A percentile compares a stretch with the other conserved stretches of the same genome.
phyloP scores from a whole-genome alignment of 148 eudicot species.

The Pouteria glomerata region DNA sequence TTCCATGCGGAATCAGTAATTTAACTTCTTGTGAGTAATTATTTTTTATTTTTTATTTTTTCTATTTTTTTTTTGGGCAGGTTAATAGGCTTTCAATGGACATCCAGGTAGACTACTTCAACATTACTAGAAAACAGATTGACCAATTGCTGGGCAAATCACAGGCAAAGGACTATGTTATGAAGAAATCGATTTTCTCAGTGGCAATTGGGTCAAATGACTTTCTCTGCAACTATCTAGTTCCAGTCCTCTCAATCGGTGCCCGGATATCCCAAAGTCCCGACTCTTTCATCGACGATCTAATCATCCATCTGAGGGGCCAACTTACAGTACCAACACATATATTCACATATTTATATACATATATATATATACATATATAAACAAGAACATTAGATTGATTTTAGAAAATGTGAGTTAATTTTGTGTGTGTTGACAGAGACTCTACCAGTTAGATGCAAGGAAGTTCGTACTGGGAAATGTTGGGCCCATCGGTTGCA shows the following conservation, averaged over 20 bases:
- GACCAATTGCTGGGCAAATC: slow-evolving; percentile 66
- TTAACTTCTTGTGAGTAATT: too few relatives aligned
- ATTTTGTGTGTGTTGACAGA: slow-evolving; percentile 50
- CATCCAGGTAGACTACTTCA: slow-evolving; percentile 86
- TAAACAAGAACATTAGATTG: too few relatives aligned
- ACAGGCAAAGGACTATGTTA: slow-evolving; percentile 54
- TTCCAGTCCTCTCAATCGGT: slow-evolving; percentile 74
- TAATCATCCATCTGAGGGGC: slow-evolving; percentile 53
- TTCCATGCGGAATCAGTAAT: too few relatives aligned
- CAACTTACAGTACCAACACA: slow-evolving; percentile 61
- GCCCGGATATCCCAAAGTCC: slow-evolving; percentile 72
- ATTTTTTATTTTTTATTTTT: too few relatives aligned
- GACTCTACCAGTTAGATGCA: slow-evolving; percentile 75
- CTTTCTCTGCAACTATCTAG: slow-evolving; percentile 84
- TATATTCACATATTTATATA: too few relatives aligned
- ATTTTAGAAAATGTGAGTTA: too few relatives aligned
- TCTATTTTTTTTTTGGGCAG: too few relatives aligned
- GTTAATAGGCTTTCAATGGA: slow-evolving; percentile 94
- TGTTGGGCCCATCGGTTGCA: slow-evolving; percentile 95
- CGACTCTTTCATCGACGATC: slow-evolving; percentile 67
- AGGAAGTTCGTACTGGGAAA: slow-evolving; percentile 79
- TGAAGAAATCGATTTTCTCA: slow-evolving; percentile 72
- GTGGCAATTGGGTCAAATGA: slow-evolving; percentile 86
- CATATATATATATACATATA: too few relatives aligned
- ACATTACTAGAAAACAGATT: slow-evolving; percentile 72